phyloP scores from a whole-genome alignment of 2,329 filamentous ascomycete genomes.

The Dactylellina drechsleri region DNA sequence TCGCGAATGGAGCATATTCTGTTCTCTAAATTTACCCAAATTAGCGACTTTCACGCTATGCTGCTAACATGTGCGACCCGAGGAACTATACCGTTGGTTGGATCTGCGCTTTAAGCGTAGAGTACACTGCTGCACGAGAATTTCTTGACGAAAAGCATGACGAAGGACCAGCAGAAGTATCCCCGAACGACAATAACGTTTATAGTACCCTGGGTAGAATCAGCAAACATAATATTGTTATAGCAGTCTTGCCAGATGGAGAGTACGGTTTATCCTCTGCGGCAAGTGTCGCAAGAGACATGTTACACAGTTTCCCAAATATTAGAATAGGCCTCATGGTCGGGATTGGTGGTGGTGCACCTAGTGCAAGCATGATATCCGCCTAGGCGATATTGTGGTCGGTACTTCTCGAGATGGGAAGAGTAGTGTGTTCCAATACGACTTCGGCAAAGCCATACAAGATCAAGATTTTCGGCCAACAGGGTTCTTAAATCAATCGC shows the following conservation, averaged over 20 bases:
- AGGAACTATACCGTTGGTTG: not conserved
- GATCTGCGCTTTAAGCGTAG: conserved; percentile 1
- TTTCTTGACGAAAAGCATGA: conserved; percentile 3
- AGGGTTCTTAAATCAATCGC: too few relatives aligned
- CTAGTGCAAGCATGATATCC: not conserved
- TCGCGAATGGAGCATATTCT: not conserved
- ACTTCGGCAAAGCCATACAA: not conserved
- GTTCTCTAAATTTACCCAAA: not conserved
- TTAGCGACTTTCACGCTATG: not conserved
- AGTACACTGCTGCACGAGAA: not conserved
- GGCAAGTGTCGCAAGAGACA: not conserved
- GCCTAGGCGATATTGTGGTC: not conserved
- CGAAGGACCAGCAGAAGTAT: not conserved
- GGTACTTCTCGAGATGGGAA: not conserved
- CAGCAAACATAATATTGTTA: not conserved
- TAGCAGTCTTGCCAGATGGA: not conserved
- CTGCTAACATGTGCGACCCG: not conserved
- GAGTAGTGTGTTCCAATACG: not conserved
- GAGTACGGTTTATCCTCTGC: not conserved
- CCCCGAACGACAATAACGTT: not conserved
- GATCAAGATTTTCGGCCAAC: not conserved
- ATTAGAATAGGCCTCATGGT: not conserved
- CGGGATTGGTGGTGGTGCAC: not conserved
- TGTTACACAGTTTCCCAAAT: not conserved
- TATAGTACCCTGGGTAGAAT: not conserved